Base-by-base conservation (phyloP, 352 stramenopile genomes). In the Phytophthora parvispora region DNA sequence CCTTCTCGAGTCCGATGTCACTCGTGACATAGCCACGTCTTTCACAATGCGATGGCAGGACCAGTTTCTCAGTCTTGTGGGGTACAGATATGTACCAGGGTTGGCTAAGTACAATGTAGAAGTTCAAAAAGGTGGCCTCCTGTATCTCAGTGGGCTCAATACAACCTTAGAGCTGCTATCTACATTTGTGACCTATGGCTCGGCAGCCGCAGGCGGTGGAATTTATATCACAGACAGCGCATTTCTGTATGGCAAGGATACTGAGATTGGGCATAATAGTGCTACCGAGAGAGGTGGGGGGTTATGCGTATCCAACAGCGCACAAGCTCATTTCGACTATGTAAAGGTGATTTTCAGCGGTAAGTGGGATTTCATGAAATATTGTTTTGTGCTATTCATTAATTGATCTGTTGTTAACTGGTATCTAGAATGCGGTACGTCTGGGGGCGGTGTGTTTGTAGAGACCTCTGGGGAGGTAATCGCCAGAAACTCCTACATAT, bases 231-330 rank as follows among this genome's bases (percentile, higher is more conserved):
- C 75, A 8, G 53, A 31, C 24, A 63, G 68, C 27, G 75, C 76
- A 3, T 43, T 68, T 29, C 47, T 92, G 24, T 51, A 67, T 28
- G 60, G 65, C 4, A 9, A 42, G 1, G 20, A 68, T 3, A 77
- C 75, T 2, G 60, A 67, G 13, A 64, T 92, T 9, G 51, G 54
- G 4, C 50, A 83, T 28, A 91, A 90, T 47, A 66, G 31, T 15
- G 84, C 77, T 8, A 76, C 45, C 5, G 81, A 91, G 31, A 68
- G 74, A 22, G 84, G 84, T 0, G 84, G 84, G 9, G 84, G 84
- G 29, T 56, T 92, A 2, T 81, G 58, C 10, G 47, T 89, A 27
- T 74, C 69, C 12, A 74, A 74, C 36, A 59, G 40, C 16, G 68
- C 74, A 1, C 24, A 75, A n/a, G 74, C 60, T 6, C 57, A 58